Conservation (phyloP, 2,329 filamentous ascomycete genomes). For the Dothideomycetes sp. region DNA sequence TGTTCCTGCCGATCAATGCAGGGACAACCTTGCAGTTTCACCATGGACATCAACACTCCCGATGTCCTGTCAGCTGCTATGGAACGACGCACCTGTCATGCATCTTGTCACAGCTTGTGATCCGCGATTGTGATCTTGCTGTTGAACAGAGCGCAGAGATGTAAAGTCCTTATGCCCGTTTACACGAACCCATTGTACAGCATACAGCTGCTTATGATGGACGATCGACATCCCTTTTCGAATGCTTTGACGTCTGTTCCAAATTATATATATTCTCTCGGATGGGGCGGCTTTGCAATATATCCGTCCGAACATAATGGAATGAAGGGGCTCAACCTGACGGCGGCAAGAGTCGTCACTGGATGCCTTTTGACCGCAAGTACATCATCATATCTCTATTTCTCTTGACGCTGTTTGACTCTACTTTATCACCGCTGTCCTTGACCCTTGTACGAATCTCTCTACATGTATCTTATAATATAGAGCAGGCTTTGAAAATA, state of each 20-base stretch:
- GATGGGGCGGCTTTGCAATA: slow-evolving; percentile 9
- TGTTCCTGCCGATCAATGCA: slow-evolving; percentile 6
- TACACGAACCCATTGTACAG: no score
- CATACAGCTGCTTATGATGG: no score
- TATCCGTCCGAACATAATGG: slow-evolving; percentile 3
- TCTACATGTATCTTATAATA: no score
- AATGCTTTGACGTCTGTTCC: no score
- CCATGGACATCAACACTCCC: not conserved
- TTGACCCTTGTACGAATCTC: no score
- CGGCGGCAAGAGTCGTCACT: slow-evolving; percentile 6
- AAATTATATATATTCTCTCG: not conserved
- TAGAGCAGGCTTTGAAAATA: not conserved
- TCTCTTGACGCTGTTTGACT: not conserved
- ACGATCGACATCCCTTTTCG: no score
- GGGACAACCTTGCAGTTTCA: slow-evolving; percentile 2
- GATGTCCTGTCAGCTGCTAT: not conserved
- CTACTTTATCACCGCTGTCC: no score
- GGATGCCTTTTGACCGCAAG: not conserved
- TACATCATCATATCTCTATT: not conserved
- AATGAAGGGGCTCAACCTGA: not conserved
- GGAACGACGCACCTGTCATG: not conserved
- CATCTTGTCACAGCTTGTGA: no score
- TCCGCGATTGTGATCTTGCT: no score
- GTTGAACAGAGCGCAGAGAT: not conserved
- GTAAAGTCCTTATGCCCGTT: not conserved